phyloP scores from a whole-genome alignment of 257 asterid species.

The Jacaranda mimosifolia region DNA sequence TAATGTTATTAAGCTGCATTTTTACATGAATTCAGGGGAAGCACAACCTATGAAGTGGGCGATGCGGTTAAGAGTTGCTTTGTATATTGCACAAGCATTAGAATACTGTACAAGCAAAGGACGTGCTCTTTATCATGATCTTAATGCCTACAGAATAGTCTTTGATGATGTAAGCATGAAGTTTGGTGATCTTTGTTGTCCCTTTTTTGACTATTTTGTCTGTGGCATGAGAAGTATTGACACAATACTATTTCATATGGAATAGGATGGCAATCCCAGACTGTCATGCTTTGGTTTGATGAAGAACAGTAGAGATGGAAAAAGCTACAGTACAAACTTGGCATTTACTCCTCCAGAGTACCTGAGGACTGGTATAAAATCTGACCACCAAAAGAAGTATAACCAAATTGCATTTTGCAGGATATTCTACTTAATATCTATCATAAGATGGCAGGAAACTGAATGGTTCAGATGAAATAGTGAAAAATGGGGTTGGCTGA shows the following conservation, averaged over 20 bases:
- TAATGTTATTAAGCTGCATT: constrained; percentile 22
- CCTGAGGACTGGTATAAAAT: constrained; percentile 65
- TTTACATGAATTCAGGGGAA: constrained; percentile 74
- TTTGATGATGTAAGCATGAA: constrained; percentile 82
- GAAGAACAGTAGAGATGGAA: constrained; percentile 80
- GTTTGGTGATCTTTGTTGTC: background rate
- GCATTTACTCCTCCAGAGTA: constrained; percentile 85
- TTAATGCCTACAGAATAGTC: constrained; percentile 90
- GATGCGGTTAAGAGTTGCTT: constrained; percentile 96
- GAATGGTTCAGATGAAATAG: background rate
- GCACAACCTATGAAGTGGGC: constrained; percentile 99
- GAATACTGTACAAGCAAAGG: constrained; percentile 92
- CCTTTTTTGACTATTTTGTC: background rate
- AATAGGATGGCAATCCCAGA: constrained; percentile 2
- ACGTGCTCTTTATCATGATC: constrained; percentile 93
- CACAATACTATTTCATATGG: background rate
- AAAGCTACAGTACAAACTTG: constrained; percentile 76
- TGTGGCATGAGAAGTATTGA: background rate
- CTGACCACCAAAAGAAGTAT: background rate
- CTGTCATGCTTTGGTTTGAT: constrained; percentile 64
- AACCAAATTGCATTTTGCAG: background rate
- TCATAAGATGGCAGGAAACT: background rate
- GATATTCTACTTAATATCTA: constrained; percentile 19
- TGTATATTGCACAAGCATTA: constrained; percentile 86
- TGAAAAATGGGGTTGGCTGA: background rate